Evolutionary conservation across 805 yeast species (phyloP).

Genomic region (Kodamaea jinghongensis): DNA sequence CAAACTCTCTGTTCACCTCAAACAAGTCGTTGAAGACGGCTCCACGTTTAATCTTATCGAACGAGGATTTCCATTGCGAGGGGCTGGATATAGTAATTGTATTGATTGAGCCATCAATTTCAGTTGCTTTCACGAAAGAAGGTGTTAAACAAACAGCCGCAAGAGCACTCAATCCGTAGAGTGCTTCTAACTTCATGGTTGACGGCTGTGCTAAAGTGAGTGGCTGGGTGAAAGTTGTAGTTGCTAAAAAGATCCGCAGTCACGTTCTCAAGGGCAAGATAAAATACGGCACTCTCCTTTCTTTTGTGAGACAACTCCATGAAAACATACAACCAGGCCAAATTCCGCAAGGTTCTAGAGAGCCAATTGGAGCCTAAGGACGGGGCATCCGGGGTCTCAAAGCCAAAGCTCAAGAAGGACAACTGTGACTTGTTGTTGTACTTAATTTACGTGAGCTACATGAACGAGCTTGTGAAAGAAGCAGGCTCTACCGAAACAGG

Average conservation of each 20-base stretch:
- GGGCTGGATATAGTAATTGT: neutral
- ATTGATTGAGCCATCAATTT: no score
- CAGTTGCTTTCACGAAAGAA: no score
- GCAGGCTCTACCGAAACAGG: conserved; percentile 37
- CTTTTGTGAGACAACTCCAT: neutral
- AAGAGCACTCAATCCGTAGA: no score
- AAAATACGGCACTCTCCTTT: neutral
- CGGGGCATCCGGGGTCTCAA: conserved; percentile 11
- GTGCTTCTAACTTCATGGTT: no score
- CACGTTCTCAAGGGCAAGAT: conserved; percentile 1
- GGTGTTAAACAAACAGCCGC: no score
- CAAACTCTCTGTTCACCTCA: conserved; percentile 12
- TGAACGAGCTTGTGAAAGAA: conserved; percentile 37
- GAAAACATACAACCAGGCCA: conserved; percentile 18
- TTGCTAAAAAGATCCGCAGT: conserved; percentile 1
- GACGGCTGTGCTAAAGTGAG: neutral
- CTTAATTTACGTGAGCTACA: conserved; percentile 46
- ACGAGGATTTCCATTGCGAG: conserved; percentile 10
- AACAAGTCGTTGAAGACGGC: conserved; percentile 26
- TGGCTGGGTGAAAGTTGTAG: conserved; percentile 1
- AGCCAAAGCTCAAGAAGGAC: conserved; percentile 30
- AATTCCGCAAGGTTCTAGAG: conserved; percentile 20
- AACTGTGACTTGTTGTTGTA: conserved; percentile 44
- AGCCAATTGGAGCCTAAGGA: conserved; percentile 15
- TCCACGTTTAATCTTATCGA: conserved; percentile 21